A percentile compares a stretch with the other conserved stretches of the same genome.
Conservation (phyloP, 1,284 basidiomycete species). For the Leccinum subspadiceum region DNA sequence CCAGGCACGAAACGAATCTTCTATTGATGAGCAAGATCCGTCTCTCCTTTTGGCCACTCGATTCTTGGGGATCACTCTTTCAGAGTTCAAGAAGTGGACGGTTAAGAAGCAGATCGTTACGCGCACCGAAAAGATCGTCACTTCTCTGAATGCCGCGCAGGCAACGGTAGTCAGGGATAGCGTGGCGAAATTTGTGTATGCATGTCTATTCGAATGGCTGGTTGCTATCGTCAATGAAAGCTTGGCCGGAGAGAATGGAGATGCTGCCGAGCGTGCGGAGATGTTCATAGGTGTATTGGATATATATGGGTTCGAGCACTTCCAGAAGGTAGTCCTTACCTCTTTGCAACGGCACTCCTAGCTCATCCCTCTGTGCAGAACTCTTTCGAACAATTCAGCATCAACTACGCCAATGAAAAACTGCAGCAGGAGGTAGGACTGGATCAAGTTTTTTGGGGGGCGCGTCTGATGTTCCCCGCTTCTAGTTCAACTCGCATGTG, state of each 20-base stretch:
- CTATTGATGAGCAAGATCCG: slow-evolving; percentile 83
- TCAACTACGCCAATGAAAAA: slow-evolving; percentile 99
- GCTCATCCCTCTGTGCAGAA: slow-evolving; percentile 51
- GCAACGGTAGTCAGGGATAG: slow-evolving; percentile 96
- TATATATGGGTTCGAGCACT: slow-evolving; percentile 96
- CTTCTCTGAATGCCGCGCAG: slow-evolving; percentile 81
- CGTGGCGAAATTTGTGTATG: slow-evolving; percentile 98
- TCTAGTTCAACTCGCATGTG: slow-evolving; percentile 94
- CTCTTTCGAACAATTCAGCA: slow-evolving; percentile 99
- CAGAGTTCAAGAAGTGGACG: slow-evolving; percentile 99
- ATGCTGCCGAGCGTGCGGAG: slow-evolving; percentile 82
- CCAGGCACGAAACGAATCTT: slow-evolving; percentile 79
- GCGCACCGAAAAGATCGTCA: slow-evolving; percentile 93
- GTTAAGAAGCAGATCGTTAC: slow-evolving; percentile 97
- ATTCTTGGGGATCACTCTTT: slow-evolving; percentile 86
- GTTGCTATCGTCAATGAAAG: slow-evolving; percentile 97
- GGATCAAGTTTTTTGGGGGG: neutral
- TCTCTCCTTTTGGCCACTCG: slow-evolving; percentile 81
- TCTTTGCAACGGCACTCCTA: neutral
- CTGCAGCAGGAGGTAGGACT: slow-evolving; percentile 83
- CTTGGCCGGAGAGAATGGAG: slow-evolving; percentile 86
- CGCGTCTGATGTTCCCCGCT: slow-evolving; percentile 20
- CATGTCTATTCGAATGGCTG: slow-evolving; percentile 98
- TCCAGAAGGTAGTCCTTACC: slow-evolving; percentile 70
- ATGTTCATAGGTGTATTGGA: slow-evolving; percentile 99